Evolutionary conservation across 148 eudicot species (phyloP), one percentile per base, ranked within the genome.

Genomic region (Cornus suecica): DNA sequence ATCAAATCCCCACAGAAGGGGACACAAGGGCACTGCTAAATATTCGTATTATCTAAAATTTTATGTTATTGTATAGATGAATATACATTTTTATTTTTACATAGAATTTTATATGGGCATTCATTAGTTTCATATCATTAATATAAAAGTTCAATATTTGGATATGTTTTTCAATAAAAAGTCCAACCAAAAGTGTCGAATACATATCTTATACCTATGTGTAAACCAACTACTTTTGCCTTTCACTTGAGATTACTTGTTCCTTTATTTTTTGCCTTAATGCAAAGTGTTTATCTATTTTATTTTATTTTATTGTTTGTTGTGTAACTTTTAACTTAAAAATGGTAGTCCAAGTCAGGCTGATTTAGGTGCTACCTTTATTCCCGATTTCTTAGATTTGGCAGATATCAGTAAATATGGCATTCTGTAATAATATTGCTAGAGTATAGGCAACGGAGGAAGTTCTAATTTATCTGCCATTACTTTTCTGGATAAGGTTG

Each of bases 401-500:
- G 54, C 42, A 37, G 16, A 23, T 30, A 56, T 10, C 11, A 30
- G 7, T 23, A 11, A 18, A 73, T 8, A 24, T 25, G 24, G 61
- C 34, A 25, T 69, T 52, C 2, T 52, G 22, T 58, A 58, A 51
- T 48, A 26, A 10, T 13, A 16, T 70, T 58, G 66, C 70, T 65
- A 48, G 14, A 27, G 22, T 37, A 56, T 64, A 54, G 76, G 72
- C 25, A 14, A 61, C 45, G 20, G 75, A 76, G 77, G 76, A 69
- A 73, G 78, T 78, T 73, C 86, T 86, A 72, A 84, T 71, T 72
- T 77, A 63, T 75, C 62, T 65, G 73, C 76, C 61, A 37, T 77
- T 79, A 65, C 77, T 81, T 86, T 76, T 78, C 30, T 68, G 76
- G 79, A 56, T 41, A 79, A 84, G 88, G 84, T 76, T 66, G 41